Evolutionary conservation across 148 eudicot genomes (phyloP), one percentile per base, ranked within the genome.

Genomic region (Persicaria tinctoria): DNA sequence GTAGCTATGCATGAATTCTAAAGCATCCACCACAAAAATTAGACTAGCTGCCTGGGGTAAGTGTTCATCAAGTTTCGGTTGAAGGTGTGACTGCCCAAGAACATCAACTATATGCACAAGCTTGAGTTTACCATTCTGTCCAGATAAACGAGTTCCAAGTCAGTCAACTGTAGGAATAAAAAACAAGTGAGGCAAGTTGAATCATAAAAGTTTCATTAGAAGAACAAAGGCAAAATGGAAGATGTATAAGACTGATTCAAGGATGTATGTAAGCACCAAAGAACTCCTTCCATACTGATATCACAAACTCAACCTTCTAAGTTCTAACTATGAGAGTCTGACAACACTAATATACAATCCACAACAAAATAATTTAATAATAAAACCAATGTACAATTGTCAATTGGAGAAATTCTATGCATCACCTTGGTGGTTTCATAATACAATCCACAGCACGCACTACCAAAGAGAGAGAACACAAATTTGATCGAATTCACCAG

Each of bases 51-150:
- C 91, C 78, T 85, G 90, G 76, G 89, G 94, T 85, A 93, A 82
- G 81, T 82, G 91, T 23, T 91, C 98, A 76, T 94, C 97, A 73
- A 94, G 86, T 81, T 91, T 91, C 59, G 91, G 86, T 11, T 88
- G 89, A 74, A 94, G 90, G 73, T 95, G 95, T 6, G 97, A 92
- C 76, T 94, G 97, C 12, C 98, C 98, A 73, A 95, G 93, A 74
- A 91, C 91, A 79, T 94, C 98, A 77, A 94, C 91, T 70, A 93
- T 4, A 75, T 91, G 98, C 69, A 90, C 87, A 20, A 96, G 93
- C 74, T 89, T 94, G 63, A 84, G 56, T 79, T 88, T 92, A 54
- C 85, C 88, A 73, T 87, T 87, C 95, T 88, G 90, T 70, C 46
- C 60, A 72, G 46, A 74, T n/a, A 54, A 54, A 54, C 6, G 5